Conservation (phyloP, 306 rosid genomes). For the Morella rubra region DNA sequence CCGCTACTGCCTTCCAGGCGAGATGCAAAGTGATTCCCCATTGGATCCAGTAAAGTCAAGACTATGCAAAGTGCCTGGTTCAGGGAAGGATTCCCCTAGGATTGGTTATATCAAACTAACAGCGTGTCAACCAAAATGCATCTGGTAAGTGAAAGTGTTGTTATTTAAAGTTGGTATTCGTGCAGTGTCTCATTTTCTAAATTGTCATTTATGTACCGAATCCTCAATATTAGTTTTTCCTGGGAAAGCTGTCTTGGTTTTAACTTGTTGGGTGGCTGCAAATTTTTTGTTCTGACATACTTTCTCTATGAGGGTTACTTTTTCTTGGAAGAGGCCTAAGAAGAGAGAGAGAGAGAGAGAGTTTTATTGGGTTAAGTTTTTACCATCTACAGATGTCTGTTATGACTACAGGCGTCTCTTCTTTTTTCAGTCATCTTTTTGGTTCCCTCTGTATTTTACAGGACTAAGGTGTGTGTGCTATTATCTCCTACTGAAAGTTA, state of each 20-base stretch:
- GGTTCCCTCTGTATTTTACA: no score
- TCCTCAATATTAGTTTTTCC: neutral
- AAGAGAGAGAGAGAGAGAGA: no score
- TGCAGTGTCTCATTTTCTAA: neutral
- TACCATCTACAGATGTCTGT: no score
- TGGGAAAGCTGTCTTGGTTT: neutral
- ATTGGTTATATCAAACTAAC: slow-evolving; percentile 90
- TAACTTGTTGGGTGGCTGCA: neutral
- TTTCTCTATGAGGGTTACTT: neutral
- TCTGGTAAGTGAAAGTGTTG: slow-evolving; percentile 52
- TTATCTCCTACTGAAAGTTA: no score
- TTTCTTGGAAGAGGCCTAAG: no score
- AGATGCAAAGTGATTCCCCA: slow-evolving; percentile 85
- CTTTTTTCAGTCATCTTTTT: no score
- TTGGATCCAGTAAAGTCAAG: slow-evolving; percentile 91
- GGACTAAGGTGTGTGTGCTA: no score
- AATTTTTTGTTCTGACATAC: neutral
- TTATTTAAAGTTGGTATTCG: slow-evolving; percentile 4
- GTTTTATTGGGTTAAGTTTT: no score
- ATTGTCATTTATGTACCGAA: neutral
- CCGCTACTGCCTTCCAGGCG: slow-evolving; percentile 54
- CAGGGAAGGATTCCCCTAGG: slow-evolving; percentile 63
- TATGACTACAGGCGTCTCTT: no score
- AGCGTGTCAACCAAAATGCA: slow-evolving; percentile 84
- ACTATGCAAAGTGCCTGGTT: slow-evolving; percentile 66